A percentile compares a stretch with the other conserved stretches of the same genome.
Conservation (phyloP, 306 rosid genomes). For the Fragaria nilgerrensis region DNA sequence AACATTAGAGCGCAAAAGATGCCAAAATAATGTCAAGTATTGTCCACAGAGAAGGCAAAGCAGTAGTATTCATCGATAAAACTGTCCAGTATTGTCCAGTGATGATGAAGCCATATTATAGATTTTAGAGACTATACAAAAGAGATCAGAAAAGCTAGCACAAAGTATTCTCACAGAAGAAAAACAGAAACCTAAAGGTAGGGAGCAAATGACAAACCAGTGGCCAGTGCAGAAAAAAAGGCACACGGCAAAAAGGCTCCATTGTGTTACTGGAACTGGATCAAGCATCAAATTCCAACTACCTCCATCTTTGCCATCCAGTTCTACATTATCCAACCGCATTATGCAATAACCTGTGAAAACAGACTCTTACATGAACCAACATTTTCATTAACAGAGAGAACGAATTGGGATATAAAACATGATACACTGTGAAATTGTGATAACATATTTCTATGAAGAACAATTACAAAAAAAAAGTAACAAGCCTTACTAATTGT, state of each 20-base stretch:
- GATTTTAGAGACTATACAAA: not conserved
- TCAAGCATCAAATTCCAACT: slow-evolving; percentile 33
- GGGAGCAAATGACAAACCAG: slow-evolving; percentile 60
- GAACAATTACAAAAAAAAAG: not conserved
- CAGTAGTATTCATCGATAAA: not conserved
- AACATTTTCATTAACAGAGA: not conserved
- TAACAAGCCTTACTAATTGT: not conserved
- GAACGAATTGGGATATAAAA: not conserved
- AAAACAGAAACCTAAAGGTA: slow-evolving; percentile 22
- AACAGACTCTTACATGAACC: slow-evolving; percentile 15
- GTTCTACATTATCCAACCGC: slow-evolving; percentile 46
- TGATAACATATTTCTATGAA: not conserved
- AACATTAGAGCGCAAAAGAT: slow-evolving; percentile 6
- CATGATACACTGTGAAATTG: not conserved
- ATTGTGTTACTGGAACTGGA: slow-evolving; percentile 66
- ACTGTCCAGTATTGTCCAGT: not conserved
- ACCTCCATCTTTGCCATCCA: slow-evolving; percentile 33
- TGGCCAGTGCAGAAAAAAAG: slow-evolving; percentile 95
- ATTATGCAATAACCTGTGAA: slow-evolving; percentile 76
- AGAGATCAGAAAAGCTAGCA: slow-evolving; percentile 9
- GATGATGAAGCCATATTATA: not conserved
- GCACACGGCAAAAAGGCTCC: slow-evolving; percentile 82
- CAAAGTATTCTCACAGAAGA: slow-evolving; percentile 6
- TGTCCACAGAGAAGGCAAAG: not conserved
- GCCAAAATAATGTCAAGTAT: not conserved